Base-by-base conservation (phyloP, 257 asterid genomes). In the Catharanthus roseus region DNA sequence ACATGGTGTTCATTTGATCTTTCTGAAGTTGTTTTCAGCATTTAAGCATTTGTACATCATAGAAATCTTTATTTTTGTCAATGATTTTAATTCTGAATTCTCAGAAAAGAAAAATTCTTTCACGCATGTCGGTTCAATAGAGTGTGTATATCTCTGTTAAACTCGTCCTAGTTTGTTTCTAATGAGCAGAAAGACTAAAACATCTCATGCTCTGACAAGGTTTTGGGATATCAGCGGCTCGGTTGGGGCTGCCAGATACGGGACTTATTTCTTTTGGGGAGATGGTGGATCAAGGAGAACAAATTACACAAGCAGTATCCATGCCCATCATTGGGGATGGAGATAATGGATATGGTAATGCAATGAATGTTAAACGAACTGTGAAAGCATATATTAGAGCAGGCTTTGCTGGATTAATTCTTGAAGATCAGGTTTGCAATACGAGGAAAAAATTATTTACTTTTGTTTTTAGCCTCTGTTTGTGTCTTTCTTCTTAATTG, bases 281-380 rank as follows among this genome's bases (percentile, higher is more conserved):
- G 84, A 93, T 90, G 97, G 92, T 88, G 80, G 88, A 85, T 79
- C 96, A 88, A 82, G 98, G 96, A 65, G 86, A 15, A 61, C 90
- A 86, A 78, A 87, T 93, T 71, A 86, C 93, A 39, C 87, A 81
- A 67, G 92, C 98, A 51, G 93, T 87, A 55, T 85, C 93, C 69
- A 90, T 93, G 64, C 98, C 98, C 16, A 67, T 93, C 67, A 93
- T 93, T 67, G 98, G 98, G 51, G 98, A 93, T 81, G 98, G 88
- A 61, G 98, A 93, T 80, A 90, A 93, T 78, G 98, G 98, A 73
- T 90, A 93, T 73, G 98, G 97, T 73, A 93, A 93, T 74, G 86
- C 97, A 68, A 88, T 93, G 97, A 93, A 90, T 77, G 97, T 90
- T 64, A 93, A 90, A 86, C 88, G 98, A 84, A 88, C 98, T 68